phyloP scores from a whole-genome alignment of 495 filamentous ascomycete species.

The Aspergillus leporis region DNA sequence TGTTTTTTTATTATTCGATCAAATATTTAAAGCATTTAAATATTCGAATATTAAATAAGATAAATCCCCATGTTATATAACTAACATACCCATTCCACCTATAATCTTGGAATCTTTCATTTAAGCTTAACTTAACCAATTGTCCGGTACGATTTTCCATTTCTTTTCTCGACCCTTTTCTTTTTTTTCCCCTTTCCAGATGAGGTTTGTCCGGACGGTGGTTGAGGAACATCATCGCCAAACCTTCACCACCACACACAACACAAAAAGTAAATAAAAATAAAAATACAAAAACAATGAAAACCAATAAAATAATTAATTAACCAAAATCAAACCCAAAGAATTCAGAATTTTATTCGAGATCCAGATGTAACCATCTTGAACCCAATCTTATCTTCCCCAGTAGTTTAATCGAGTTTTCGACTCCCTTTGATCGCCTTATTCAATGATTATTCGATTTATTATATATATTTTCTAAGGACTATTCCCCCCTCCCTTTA shows the following conservation, averaged over 20 bases:
- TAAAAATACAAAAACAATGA: conserved; percentile 20
- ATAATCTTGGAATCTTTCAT: neutral
- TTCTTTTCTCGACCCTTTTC: neutral
- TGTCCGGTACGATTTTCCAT: neutral
- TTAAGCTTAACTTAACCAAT: neutral
- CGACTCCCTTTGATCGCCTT: neutral
- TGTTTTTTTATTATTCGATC: conserved; percentile 2
- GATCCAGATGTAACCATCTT: neutral
- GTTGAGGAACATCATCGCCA: neutral
- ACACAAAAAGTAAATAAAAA: conserved; percentile 21
- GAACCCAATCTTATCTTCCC: conserved; percentile 7
- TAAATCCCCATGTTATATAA: conserved; percentile 3
- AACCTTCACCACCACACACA: neutral
- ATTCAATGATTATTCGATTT: neutral
- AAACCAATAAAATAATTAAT: too few species aligned
- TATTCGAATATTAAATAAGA: conserved; percentile 3
- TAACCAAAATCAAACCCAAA: too few species aligned
- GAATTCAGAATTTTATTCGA: conserved; percentile 12
- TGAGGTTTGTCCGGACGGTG: too few species aligned
- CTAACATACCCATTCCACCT: neutral
- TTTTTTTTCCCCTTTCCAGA: too few species aligned
- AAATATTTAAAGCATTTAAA: conserved; percentile 10
- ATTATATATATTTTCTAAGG: neutral
- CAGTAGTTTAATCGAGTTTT: neutral
- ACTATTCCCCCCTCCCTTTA: neutral